A percentile compares a stretch with the other conserved stretches of the same genome.
Conservation (phyloP, 176 grass and related monocot genomes). For the Oryza meridionalis region DNA sequence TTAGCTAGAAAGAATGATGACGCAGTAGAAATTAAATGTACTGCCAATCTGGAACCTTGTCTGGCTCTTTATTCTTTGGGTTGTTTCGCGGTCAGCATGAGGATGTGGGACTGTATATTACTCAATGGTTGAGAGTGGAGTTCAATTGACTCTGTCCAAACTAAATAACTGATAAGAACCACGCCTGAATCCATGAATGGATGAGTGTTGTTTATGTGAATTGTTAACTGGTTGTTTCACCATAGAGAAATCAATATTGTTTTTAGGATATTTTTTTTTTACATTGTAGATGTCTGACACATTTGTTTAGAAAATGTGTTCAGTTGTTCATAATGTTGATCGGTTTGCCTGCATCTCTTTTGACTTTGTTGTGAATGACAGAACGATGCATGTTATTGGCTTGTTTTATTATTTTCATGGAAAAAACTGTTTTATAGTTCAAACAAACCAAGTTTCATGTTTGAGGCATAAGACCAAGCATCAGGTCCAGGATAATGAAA, state of each 20-base stretch:
- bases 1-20: conserved; percentile 13
- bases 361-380: conserved; percentile 23
- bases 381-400: neutral
- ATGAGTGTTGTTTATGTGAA: conserved; percentile 1
- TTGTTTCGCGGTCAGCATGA: too few relatives aligned
- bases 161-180: neutral
- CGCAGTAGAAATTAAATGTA: neutral
- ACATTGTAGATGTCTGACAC: neutral
- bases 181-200: neutral
- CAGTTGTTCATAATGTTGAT: neutral
- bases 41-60: neutral
- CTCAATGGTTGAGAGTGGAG: neutral
- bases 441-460: neutral
- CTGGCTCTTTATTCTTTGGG: too few relatives aligned
- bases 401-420: conserved; percentile 8
- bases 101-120: too few relatives aligned
- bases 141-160: neutral
- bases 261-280: conserved; percentile 12
- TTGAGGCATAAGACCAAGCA: neutral
- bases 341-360: conserved; percentile 15
- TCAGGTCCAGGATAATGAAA: neutral
- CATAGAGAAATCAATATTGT: neutral
- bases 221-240: neutral
- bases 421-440: neutral
- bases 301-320: conserved; percentile 25